Percentiles rank a stretch among this genome's conserved stretches.
Evolutionary conservation across 768 basidiomycete genomes (phyloP).

Genomic region (Daedaleopsis nitida): DNA sequence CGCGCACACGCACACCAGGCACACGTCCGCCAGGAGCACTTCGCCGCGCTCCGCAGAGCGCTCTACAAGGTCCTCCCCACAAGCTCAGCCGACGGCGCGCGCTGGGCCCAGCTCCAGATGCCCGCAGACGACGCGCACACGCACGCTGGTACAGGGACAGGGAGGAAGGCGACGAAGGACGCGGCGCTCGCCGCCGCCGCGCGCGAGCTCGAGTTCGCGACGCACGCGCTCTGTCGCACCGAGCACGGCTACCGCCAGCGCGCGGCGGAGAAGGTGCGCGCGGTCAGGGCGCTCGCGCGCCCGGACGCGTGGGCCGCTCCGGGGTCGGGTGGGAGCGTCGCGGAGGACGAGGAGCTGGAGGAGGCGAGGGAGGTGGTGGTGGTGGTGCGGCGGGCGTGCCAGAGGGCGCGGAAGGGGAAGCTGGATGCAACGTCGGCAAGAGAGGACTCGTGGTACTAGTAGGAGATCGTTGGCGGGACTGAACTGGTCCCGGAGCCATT

Average conservation of each 20-base stretch:
- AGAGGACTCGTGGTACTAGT: no score
- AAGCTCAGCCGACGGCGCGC: slow-evolving; percentile 7
- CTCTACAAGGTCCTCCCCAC: slow-evolving; percentile 41
- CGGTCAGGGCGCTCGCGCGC: slow-evolving; percentile 37
- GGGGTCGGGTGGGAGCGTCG: no score
- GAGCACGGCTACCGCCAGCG: slow-evolving; percentile 49
- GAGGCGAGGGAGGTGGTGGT: slow-evolving; percentile 39
- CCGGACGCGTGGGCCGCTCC: slow-evolving; percentile 26
- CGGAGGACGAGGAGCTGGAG: slow-evolving; percentile 36
- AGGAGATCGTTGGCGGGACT: not conserved
- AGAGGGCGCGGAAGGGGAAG: slow-evolving; percentile 2
- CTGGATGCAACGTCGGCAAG: no score
- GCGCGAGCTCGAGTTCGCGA: slow-evolving; percentile 48
- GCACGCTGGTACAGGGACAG: no score
- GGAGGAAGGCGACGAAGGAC: slow-evolving; percentile 27
- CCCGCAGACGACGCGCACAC: not conserved
- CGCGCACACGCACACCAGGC: slow-evolving; percentile 13
- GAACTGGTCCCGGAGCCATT: no score
- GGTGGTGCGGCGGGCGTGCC: slow-evolving; percentile 8
- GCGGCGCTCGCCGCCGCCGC: slow-evolving; percentile 44
- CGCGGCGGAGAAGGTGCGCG: slow-evolving; percentile 33
- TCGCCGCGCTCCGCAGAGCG: slow-evolving; percentile 42
- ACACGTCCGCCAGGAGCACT: slow-evolving; percentile 27
- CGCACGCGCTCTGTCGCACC: slow-evolving; percentile 53
- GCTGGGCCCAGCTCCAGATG: no score